These are phyloP conservation scores for Suhomyces anneliseae DNA, from an alignment of 1,139 yeast genomes.

Conservation along the genomic window DNA sequence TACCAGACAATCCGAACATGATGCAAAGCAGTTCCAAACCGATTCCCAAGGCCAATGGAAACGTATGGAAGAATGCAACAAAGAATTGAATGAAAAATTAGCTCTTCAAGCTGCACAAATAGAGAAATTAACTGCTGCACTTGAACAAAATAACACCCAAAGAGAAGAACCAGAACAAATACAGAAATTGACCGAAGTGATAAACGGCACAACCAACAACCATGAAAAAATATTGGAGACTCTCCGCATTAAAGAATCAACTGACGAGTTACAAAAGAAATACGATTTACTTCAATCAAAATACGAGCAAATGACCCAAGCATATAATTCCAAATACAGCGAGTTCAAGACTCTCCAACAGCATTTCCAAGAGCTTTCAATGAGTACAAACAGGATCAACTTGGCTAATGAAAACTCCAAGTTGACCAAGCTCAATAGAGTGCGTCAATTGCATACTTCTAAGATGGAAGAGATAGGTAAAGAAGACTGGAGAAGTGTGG, in stretches of 20 bases:
- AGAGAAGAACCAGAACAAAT: not conserved
- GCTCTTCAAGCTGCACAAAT: not conserved
- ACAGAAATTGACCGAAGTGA: no score
- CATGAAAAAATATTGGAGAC: not conserved
- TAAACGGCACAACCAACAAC: not conserved
- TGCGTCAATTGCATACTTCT: slow-evolving; percentile 32
- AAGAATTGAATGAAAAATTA: not conserved
- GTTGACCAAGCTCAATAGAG: slow-evolving; percentile 20
- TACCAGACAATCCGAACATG: slow-evolving; percentile 6
- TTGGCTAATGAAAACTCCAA: slow-evolving; percentile 8
- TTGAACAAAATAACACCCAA: not conserved
- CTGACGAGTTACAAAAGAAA: slow-evolving; percentile 8
- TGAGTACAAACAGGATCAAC: slow-evolving; percentile 11
- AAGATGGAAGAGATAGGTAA: slow-evolving; percentile 24
- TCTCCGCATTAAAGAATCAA: slow-evolving; percentile 2
- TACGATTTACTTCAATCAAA: slow-evolving; percentile 17
- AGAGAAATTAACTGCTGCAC: not conserved
- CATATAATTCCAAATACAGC: slow-evolving; percentile 29
- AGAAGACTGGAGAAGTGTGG: slow-evolving; percentile 6
- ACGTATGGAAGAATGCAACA: not conserved
- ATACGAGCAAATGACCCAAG: slow-evolving; percentile 23
- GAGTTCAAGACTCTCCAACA: slow-evolving; percentile 24
- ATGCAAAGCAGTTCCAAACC: slow-evolving; percentile 4
- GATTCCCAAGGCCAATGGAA: slow-evolving; percentile 1
- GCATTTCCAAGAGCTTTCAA: slow-evolving; percentile 25